These are phyloP conservation scores for Ophiostoma sp. DNA, from an alignment of 2,329 filamentous ascomycete species.

Conservation along the genomic window DNA sequence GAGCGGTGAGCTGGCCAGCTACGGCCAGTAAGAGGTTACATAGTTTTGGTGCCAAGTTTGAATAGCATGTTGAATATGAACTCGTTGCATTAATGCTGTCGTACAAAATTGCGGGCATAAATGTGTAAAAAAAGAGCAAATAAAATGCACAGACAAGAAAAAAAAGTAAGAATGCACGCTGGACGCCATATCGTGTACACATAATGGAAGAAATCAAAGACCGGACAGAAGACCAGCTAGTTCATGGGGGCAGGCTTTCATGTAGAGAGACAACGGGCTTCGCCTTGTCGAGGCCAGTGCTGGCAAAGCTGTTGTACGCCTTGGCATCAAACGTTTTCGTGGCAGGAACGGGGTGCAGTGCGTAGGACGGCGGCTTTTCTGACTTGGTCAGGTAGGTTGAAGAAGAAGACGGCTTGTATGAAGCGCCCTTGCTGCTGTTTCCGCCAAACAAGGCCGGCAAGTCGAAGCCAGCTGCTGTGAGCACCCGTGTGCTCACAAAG, in stretches of 20 bases:
- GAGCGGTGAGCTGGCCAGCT: slow-evolving; percentile 7
- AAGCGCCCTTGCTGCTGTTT: background rate
- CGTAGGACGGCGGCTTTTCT: slow-evolving; percentile 3
- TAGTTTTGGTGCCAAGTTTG: background rate
- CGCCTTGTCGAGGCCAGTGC: background rate
- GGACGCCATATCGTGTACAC: background rate
- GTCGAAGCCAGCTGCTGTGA: slow-evolving; percentile 18
- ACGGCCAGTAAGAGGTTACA: slow-evolving; percentile 19
- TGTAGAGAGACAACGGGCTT: background rate
- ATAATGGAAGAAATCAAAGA: background rate
- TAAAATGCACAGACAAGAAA: background rate
- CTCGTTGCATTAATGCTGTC: background rate
- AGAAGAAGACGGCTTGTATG: background rate
- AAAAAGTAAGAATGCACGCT: too few species aligned
- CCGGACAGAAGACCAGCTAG: background rate
- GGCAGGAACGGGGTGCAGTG: background rate
- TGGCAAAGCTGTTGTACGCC: background rate
- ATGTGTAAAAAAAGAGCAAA: background rate
- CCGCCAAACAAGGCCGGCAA: background rate
- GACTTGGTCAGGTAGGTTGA: background rate
- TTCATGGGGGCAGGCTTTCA: background rate
- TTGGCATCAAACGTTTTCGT: background rate
- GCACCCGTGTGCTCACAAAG: slow-evolving; percentile 14
- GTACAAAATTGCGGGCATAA: background rate
- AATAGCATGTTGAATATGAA: background rate